phyloP scores from a whole-genome alignment of 75 land plant genomes.

The Pinus taeda region DNA sequence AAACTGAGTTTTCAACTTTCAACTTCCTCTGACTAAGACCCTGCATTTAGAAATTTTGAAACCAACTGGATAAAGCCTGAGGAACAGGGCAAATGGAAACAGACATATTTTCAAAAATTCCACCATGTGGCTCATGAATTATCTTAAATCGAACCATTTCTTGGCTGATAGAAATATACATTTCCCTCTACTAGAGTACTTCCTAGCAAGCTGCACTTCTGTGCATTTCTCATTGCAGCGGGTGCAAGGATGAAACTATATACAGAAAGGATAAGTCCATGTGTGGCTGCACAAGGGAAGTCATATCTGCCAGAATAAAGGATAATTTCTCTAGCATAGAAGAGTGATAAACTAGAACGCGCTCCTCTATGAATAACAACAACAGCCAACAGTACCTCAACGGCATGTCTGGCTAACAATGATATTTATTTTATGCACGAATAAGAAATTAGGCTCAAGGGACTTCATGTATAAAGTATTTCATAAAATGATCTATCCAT shows the following conservation, averaged over 20 bases:
- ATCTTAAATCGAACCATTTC: not conserved
- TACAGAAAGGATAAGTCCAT: conserved; percentile 1
- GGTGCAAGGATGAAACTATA: not conserved
- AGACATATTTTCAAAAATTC: not conserved
- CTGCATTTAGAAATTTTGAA: not conserved
- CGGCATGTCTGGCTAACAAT: conserved; percentile 7
- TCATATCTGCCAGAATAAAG: not conserved
- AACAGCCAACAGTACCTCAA: not conserved
- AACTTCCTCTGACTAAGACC: not conserved
- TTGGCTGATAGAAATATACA: not conserved
- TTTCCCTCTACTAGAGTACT: not conserved
- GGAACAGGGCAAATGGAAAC: not conserved
- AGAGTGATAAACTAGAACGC: conserved; percentile 1
- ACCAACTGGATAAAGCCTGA: not conserved
- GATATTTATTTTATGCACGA: not conserved
- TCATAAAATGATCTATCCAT: not conserved
- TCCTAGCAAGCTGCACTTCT: conserved; percentile 7
- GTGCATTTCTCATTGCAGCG: conserved; percentile 1
- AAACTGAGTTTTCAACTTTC: conserved; percentile 3
- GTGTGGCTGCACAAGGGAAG: not conserved
- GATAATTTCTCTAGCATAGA: not conserved
- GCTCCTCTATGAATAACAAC: not conserved
- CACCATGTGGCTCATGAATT: not conserved
- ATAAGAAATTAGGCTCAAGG: not conserved
- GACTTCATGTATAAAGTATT: conserved; percentile 3